Percentiles rank a stretch among this genome's conserved stretches.
Evolutionary conservation across 2,329 filamentous ascomycete genomes (phyloP).

Genomic region (Bretziella fagacearum): DNA sequence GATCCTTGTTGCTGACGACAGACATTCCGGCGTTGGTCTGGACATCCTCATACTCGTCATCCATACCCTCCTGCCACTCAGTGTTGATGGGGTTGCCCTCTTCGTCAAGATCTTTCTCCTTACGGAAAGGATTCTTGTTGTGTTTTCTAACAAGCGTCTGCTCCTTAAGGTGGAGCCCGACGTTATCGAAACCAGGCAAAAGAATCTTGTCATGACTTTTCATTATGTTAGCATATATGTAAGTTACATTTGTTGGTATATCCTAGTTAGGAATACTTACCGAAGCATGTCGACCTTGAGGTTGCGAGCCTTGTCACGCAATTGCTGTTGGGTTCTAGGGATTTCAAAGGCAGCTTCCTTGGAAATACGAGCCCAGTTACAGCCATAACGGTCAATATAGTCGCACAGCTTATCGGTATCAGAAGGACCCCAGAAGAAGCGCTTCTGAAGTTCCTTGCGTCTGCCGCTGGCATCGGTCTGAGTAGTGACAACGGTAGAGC

Average conservation of each 20-base stretch:
- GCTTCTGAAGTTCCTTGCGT: conserved; percentile 14
- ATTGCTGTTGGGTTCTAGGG: conserved; percentile 35
- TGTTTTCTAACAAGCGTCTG: conserved; percentile 23
- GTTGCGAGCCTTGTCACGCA: conserved; percentile 41
- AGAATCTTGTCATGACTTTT: conserved; percentile 26
- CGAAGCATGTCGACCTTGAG: conserved; percentile 36
- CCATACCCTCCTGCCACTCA: conserved; percentile 13
- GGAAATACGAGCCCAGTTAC: conserved; percentile 15
- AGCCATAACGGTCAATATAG: conserved; percentile 14
- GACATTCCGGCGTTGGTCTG: neutral
- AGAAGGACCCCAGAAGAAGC: conserved; percentile 17
- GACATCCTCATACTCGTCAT: conserved; percentile 11
- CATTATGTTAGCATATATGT: neutral
- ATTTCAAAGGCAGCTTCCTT: conserved; percentile 14
- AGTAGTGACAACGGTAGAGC: neutral
- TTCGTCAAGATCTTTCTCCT: conserved; percentile 29
- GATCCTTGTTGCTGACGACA: neutral
- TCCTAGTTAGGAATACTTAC: conserved; percentile 19
- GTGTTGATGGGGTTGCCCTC: conserved; percentile 26
- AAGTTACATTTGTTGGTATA: neutral
- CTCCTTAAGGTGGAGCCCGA: conserved; percentile 36
- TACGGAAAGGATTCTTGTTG: conserved; percentile 34
- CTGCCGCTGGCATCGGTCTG: conserved; percentile 12
- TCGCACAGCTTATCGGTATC: conserved; percentile 13
- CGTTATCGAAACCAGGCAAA: conserved; percentile 32